Base-by-base conservation (phyloP, 768 basidiomycete genomes). In the Suillus subluteus region DNA sequence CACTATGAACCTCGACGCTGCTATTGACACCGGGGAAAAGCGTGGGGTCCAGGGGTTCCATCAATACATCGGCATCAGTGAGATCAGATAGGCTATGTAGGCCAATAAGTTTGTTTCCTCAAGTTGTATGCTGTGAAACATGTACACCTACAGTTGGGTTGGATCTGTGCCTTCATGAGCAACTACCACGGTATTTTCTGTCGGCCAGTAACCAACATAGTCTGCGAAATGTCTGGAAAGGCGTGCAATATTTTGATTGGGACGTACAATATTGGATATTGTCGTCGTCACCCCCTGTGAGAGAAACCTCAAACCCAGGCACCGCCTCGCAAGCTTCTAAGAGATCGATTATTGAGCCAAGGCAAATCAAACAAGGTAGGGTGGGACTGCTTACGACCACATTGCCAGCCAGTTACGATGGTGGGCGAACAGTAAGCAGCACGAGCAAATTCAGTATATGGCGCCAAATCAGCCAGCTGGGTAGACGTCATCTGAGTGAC, bases 81-180 rank as follows among this genome's bases (percentile, higher is more conserved):
- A 88, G 74, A 62, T 82, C 76, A 2, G 88, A 81, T n/a, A 83
- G 52, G 63, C 86, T 87, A 63, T 7, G 62, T 9, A 44, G 8
- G 26, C 56, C n/a, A 43, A 56, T 21, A 40, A 64, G 52, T 8
- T 56, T 70, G 46, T 8, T 56, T 70, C 21, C 5, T 41, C 7
- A 65, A 58, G 35, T 23, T 21, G 13, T 18, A 54, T 52, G 13
- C 44, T 48, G 32, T 32, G 9, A 41, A 6, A 23, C 16, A 1
- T n/a, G 30, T 23, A 43, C 9, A 64, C 81, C 73, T 68, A 88
- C 87, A 89, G 69, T 65, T 84, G 73, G 0, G 77, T 82, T 8
- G 87, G 85, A 66, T 89, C 85, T 6, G 88, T 89, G 18, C 88
- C 88, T 71, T 89, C 80, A 68, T 88, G 88, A 1, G 83, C 84